These are phyloP conservation scores for Aspergillus sp. DNA, from an alignment of 2,329 filamentous ascomycete species.

Conservation along the genomic window DNA sequence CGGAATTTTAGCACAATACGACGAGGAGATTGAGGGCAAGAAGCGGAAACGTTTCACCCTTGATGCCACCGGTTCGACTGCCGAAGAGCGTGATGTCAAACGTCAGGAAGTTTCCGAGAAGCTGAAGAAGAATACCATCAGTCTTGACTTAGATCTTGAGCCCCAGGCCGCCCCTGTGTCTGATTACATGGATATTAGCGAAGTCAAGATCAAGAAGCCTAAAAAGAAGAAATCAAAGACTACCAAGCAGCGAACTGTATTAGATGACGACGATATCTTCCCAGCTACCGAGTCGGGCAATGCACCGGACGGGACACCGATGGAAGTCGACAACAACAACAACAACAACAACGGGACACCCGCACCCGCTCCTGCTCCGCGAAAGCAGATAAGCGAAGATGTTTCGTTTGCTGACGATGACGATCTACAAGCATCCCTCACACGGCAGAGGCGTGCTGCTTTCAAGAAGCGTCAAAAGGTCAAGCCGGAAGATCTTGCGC, in stretches of 20 bases:
- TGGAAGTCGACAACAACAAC: constrained; percentile 68
- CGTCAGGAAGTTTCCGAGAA: constrained; percentile 50
- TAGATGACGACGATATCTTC: constrained; percentile 55
- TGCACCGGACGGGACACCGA: constrained; percentile 45
- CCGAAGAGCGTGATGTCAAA: constrained; percentile 55
- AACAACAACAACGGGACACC: constrained; percentile 29
- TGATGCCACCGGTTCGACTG: constrained; percentile 65
- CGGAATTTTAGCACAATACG: constrained; percentile 79
- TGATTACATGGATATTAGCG: constrained; percentile 80
- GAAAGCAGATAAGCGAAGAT: constrained; percentile 60
- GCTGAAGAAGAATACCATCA: constrained; percentile 63
- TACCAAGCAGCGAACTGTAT: constrained; percentile 58
- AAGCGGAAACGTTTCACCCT: constrained; percentile 83
- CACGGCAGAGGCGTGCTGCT: constrained; percentile 72
- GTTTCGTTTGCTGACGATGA: constrained; percentile 81
- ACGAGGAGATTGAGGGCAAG: constrained; percentile 89
- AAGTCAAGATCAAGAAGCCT: constrained; percentile 88
- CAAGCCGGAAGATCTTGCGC: constrained; percentile 78
- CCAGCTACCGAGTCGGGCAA: constrained; percentile 29
- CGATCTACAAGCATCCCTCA: constrained; percentile 78
- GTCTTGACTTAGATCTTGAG: constrained; percentile 58
- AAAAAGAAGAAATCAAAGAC: constrained; percentile 78
- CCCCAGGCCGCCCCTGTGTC: constrained; percentile 61
- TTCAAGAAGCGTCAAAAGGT: constrained; percentile 88
- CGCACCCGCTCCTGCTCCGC: constrained; percentile 35